Evolutionary conservation across 2,329 filamentous ascomycete species (phyloP).

Genomic region (Amauroascus verrucosus): DNA sequence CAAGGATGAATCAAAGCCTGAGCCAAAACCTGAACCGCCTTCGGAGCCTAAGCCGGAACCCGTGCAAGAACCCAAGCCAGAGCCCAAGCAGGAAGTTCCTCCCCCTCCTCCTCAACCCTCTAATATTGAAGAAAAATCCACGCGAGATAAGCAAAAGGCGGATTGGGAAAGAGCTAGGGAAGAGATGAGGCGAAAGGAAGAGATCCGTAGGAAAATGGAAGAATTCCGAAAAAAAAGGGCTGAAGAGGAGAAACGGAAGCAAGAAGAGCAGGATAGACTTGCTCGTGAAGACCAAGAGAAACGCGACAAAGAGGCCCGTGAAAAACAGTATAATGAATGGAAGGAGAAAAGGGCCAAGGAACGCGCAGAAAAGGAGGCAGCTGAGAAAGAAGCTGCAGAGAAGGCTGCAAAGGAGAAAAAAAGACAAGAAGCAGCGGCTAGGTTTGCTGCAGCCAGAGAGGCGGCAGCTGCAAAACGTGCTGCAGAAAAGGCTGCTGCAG

Average conservation of each 20-base stretch:
- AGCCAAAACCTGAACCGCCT: not conserved
- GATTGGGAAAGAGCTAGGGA: constrained; percentile 25
- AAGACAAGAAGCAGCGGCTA: constrained; percentile 18
- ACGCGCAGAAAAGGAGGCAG: constrained; percentile 20
- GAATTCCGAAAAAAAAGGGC: constrained; percentile 31
- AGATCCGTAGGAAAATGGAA: constrained; percentile 27
- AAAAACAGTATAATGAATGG: constrained; percentile 31
- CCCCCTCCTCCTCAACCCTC: constrained; percentile 9
- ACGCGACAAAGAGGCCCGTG: constrained; percentile 33
- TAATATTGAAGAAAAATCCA: constrained; percentile 21
- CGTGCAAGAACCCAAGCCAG: constrained; percentile 11
- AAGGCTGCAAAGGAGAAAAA: constrained; percentile 19
- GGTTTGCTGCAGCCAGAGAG: constrained; percentile 27
- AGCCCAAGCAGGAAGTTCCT: constrained; percentile 2
- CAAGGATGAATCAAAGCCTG: not conserved
- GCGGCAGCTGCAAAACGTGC: constrained; percentile 27
- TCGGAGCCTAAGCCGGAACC: not conserved
- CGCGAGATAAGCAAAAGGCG: constrained; percentile 23
- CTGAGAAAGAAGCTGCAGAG: constrained; percentile 20
- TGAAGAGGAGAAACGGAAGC: constrained; percentile 30
- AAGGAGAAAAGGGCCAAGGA: constrained; percentile 31
- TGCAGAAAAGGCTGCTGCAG: constrained; percentile 28
- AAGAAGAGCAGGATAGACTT: constrained; percentile 31
- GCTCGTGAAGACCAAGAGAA: constrained; percentile 33
- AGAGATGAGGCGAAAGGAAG: constrained; percentile 31